These are phyloP conservation scores for Helichrysum umbraculigerum DNA, from an alignment of 129 eudicot genomes.

Conservation along the genomic window DNA sequence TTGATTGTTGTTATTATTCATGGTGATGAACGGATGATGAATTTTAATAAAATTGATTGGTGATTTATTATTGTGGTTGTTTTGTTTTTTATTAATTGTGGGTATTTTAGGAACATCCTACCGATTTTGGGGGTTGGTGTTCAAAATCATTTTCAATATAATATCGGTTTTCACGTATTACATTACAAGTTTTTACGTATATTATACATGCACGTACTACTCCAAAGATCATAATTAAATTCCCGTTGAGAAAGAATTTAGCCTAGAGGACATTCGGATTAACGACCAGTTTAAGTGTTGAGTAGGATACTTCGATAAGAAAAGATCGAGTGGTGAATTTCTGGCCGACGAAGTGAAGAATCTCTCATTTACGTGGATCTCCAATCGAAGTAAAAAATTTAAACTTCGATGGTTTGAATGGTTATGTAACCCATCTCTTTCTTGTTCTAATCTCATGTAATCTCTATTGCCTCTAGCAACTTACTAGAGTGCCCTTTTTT, in stretches of 20 bases:
- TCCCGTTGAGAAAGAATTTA: background rate
- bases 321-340: too few species aligned
- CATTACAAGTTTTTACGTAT: background rate
- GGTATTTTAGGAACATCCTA: conserved; percentile 5
- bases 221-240: background rate
- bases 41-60: conserved; percentile 4
- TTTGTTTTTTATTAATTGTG: background rate
- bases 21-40: conserved; percentile 26
- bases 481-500: too few species aligned
- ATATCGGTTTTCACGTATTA: background rate
- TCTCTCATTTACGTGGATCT: too few species aligned
- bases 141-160: background rate
- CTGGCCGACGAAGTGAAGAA: too few species aligned
- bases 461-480: too few species aligned
- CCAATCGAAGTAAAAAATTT: too few species aligned
- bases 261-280: background rate
- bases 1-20: conserved; percentile 29
- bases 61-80: conserved; percentile 23
- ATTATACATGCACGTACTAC: background rate
- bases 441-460: too few species aligned
- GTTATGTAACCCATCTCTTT: too few species aligned
- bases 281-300: background rate
- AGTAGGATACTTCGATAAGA: too few species aligned
- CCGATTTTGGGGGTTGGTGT: conserved; percentile 16
- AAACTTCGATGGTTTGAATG: too few species aligned